A percentile compares a stretch with the other conserved stretches of the same genome.
phyloP scores from a whole-genome alignment of 1,284 basidiomycete genomes.

The Cryptococcus deneoformans region DNA sequence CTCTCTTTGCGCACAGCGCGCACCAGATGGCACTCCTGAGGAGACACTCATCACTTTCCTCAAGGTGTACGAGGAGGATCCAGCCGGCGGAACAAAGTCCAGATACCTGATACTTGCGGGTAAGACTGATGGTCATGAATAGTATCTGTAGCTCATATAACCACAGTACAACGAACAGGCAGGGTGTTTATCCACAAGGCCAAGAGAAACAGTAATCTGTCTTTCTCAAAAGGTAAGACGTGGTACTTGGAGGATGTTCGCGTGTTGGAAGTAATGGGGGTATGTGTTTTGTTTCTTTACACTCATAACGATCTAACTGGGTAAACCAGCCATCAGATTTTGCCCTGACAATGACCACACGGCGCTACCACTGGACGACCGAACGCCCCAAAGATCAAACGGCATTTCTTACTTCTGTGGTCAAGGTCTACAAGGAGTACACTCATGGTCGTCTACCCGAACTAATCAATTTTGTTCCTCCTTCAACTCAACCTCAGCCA shows the following conservation, averaged over 20 bases:
- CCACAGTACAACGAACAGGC: constrained; percentile 59
- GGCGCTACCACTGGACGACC: constrained; percentile 84
- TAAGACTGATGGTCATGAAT: constrained; percentile 53
- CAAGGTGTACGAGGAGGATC: constrained; percentile 77
- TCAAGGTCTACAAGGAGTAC: constrained; percentile 67
- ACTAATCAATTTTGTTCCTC: constrained; percentile 41
- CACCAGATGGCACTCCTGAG: constrained; percentile 59
- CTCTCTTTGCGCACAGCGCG: constrained; percentile 73
- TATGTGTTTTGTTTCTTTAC: constrained; percentile 34
- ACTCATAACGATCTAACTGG: background rate
- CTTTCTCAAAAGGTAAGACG: constrained; percentile 97
- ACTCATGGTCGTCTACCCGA: constrained; percentile 56
- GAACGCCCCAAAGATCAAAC: constrained; percentile 69
- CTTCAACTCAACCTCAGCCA: constrained; percentile 5
- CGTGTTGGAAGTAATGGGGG: constrained; percentile 70
- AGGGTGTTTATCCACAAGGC: constrained; percentile 87
- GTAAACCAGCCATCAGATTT: constrained; percentile 62
- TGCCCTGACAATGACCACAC: constrained; percentile 69
- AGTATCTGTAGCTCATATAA: too few species aligned
- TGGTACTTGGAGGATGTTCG: constrained; percentile 85
- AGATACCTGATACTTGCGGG: constrained; percentile 82
- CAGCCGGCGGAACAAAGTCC: constrained; percentile 58
- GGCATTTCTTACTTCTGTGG: constrained; percentile 64
- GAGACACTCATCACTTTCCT: constrained; percentile 80
- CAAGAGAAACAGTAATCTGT: constrained; percentile 90